A percentile compares a stretch with the other conserved stretches of the same genome.
Evolutionary conservation across 2,329 filamentous ascomycete genomes (phyloP).

Genomic region (Tolypocladium endophyticum): DNA sequence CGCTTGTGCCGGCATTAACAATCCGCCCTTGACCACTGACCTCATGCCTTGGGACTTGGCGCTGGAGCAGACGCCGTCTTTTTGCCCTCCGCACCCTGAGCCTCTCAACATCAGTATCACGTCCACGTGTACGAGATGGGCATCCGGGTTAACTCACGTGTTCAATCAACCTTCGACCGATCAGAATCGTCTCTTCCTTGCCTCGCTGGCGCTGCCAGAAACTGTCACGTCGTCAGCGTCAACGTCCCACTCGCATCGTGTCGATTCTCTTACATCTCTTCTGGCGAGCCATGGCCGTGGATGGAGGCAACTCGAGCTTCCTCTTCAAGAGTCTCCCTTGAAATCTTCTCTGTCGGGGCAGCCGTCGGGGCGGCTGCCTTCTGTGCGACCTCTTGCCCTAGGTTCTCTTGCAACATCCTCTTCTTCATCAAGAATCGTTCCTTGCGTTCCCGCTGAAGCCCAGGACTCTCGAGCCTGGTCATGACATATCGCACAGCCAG

Average conservation of each 20-base stretch:
- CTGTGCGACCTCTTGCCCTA: constrained; percentile 46
- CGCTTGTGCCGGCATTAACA: not conserved
- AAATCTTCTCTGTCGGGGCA: constrained; percentile 51
- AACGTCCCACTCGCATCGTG: not conserved
- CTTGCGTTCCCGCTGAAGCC: constrained; percentile 72
- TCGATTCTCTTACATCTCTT: constrained; percentile 33
- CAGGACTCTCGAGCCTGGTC: constrained; percentile 73
- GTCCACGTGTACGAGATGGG: not conserved
- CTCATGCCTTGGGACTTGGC: not conserved
- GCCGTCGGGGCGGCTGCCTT: constrained; percentile 35
- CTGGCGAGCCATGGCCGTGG: constrained; percentile 36
- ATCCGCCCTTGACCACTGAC: not conserved
- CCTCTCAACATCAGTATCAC: not conserved
- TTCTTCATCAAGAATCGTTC: constrained; percentile 76
- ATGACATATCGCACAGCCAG: constrained; percentile 63
- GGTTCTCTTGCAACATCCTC: constrained; percentile 63
- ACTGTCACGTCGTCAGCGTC: constrained; percentile 19
- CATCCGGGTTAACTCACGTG: constrained; percentile 17
- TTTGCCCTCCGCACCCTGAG: not conserved
- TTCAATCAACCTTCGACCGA: constrained; percentile 45
- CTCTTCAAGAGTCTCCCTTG: constrained; percentile 53
- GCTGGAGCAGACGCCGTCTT: not conserved
- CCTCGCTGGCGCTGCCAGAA: constrained; percentile 55
- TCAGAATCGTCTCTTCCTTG: constrained; percentile 44
- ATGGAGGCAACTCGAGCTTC: constrained; percentile 43